Evolutionary conservation across 768 basidiomycete species (phyloP).

Genomic region (Suillus subaureus): DNA sequence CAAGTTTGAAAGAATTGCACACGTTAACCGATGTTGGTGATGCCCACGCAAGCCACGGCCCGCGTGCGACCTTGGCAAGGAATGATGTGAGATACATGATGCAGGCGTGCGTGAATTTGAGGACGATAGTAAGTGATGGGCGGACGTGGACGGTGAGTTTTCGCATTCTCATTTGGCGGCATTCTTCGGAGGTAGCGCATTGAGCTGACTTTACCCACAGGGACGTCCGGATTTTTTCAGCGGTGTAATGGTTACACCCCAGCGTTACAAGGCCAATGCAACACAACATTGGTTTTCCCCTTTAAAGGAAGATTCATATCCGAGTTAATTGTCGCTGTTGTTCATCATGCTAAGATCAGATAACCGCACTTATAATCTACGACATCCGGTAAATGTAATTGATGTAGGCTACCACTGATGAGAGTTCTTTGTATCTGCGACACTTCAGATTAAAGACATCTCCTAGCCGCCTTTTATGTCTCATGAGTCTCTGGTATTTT

Average conservation of each 20-base stretch:
- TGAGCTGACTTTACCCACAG: background rate
- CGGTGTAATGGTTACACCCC: background rate
- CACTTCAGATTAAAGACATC: background rate
- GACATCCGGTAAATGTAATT: background rate
- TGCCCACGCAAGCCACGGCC: slow-evolving; percentile 43
- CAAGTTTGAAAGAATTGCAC: slow-evolving; percentile 39
- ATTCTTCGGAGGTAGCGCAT: background rate
- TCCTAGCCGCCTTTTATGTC: background rate
- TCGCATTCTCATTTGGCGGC: slow-evolving; percentile 6
- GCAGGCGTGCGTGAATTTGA: slow-evolving; percentile 40
- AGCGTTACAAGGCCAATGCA: background rate
- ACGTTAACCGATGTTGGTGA: slow-evolving; percentile 48
- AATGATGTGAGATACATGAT: slow-evolving; percentile 46
- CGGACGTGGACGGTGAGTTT: slow-evolving; percentile 59
- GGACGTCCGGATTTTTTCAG: background rate
- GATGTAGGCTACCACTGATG: background rate
- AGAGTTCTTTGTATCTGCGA: background rate
- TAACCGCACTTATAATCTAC: background rate
- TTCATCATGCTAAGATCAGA: background rate
- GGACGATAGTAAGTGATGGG: slow-evolving; percentile 49
- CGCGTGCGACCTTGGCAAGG: slow-evolving; percentile 39
- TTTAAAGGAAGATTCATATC: background rate
- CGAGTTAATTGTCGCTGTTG: background rate
- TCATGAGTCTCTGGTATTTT: background rate
- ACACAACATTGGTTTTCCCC: slow-evolving; percentile 7